Percentiles rank a stretch among this genome's conserved stretches.
Evolutionary conservation across 148 eudicot genomes (phyloP).

Genomic region (Dianthus caryophyllus): DNA sequence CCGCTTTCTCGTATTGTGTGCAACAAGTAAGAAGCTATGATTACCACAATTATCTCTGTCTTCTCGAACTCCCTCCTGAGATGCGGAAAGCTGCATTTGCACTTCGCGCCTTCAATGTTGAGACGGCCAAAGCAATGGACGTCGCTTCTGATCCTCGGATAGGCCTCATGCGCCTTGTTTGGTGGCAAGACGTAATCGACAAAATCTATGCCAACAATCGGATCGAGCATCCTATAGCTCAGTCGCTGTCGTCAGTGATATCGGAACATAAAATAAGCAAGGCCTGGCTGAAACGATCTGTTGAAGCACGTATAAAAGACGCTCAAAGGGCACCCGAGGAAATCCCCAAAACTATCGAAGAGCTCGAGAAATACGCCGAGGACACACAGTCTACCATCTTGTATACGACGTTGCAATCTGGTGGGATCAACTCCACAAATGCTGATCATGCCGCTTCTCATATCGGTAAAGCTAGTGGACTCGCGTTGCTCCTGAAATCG

Average conservation of each 20-base stretch:
- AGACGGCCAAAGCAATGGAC: slow-evolving; percentile 93
- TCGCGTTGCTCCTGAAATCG: slow-evolving; percentile 69
- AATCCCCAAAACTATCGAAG: slow-evolving; percentile 48
- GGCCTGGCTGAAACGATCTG: slow-evolving; percentile 74
- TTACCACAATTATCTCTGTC: slow-evolving; percentile 92
- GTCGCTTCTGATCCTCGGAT: slow-evolving; percentile 93
- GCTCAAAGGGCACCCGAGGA: slow-evolving; percentile 64
- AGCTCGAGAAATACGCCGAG: slow-evolving; percentile 73
- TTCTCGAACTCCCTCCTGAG: slow-evolving; percentile 77
- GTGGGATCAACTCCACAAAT: slow-evolving; percentile 70
- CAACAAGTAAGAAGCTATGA: slow-evolving; percentile 89
- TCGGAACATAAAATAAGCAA: slow-evolving; percentile 67
- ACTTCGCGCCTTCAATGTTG: slow-evolving; percentile 91
- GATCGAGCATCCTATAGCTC: slow-evolving; percentile 89
- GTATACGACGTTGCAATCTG: slow-evolving; percentile 75
- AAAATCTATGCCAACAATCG: slow-evolving; percentile 61
- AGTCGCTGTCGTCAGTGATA: slow-evolving; percentile 59
- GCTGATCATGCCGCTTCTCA: slow-evolving; percentile 99
- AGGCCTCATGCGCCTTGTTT: slow-evolving; percentile 88
- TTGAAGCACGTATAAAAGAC: slow-evolving; percentile 82
- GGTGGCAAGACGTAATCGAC: slow-evolving; percentile 94
- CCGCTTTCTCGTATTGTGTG: slow-evolving; percentile 86
- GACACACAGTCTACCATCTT: slow-evolving; percentile 77
- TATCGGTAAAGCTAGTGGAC: slow-evolving; percentile 88
- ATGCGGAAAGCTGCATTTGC: slow-evolving; percentile 93